Evolutionary conservation across 1,139 yeast genomes (phyloP).

Genomic region (Suhomyces yuchorum): DNA sequence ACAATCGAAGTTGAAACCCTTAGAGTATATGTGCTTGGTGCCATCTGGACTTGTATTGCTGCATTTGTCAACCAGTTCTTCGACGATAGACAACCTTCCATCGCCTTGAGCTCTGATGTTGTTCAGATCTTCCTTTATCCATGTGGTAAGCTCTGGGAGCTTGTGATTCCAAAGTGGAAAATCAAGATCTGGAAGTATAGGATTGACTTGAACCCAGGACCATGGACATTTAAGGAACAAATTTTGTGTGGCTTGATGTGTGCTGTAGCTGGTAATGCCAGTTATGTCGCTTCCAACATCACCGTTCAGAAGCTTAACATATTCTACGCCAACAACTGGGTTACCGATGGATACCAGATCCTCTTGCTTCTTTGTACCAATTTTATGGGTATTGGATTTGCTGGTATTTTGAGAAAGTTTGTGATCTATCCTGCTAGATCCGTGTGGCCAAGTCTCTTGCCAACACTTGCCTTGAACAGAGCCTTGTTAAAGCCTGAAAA

Average conservation of each 20-base stretch:
- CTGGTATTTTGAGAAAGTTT: slow-evolving; percentile 25
- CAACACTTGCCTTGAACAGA: slow-evolving; percentile 24
- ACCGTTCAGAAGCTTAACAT: slow-evolving; percentile 20
- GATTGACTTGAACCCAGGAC: slow-evolving; percentile 27
- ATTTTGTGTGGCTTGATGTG: slow-evolving; percentile 24
- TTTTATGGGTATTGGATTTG: slow-evolving; percentile 28
- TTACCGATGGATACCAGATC: slow-evolving; percentile 19
- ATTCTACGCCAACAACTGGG: slow-evolving; percentile 22
- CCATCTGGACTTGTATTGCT: slow-evolving; percentile 58
- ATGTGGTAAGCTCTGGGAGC: slow-evolving; percentile 41
- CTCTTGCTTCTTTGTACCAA: slow-evolving; percentile 21
- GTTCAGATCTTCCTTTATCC: slow-evolving; percentile 63
- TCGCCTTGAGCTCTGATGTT: slow-evolving; percentile 49
- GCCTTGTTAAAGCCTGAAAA: slow-evolving; percentile 22
- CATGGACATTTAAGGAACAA: slow-evolving; percentile 28
- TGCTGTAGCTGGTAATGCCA: slow-evolving; percentile 18
- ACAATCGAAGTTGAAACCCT: slow-evolving; percentile 53
- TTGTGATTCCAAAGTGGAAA: slow-evolving; percentile 26
- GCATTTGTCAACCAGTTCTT: slow-evolving; percentile 62
- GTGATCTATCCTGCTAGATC: slow-evolving; percentile 21
- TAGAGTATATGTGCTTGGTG: slow-evolving; percentile 57
- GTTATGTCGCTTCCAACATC: slow-evolving; percentile 21
- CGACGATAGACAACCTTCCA: slow-evolving; percentile 54
- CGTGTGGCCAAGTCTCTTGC: slow-evolving; percentile 24
- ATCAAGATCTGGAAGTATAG: slow-evolving; percentile 21